Evolutionary conservation across 1,284 basidiomycete species (phyloP), one percentile per base, ranked within the genome.

Genomic region (Heterobasidion parviporum): DNA sequence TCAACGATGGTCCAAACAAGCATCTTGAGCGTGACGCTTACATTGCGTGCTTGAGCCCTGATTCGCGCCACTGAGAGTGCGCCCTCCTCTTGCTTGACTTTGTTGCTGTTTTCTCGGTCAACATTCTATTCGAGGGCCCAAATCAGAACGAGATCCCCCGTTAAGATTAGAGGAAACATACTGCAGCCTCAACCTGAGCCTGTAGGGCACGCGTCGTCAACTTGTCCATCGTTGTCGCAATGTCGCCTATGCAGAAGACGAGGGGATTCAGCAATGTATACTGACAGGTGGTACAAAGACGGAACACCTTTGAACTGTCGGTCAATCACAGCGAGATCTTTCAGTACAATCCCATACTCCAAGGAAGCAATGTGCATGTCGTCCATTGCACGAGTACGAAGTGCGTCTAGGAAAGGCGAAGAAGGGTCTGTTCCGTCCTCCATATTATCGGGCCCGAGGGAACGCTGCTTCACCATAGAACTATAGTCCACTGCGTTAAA

Each of bases 61-160:
- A 91, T 87, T 52, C 79, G 81, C 33, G 88, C 81, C 14, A 91
- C 89, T 6, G 83, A 73, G 44, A 90, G 76, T 14, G 84, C 76
- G 63, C 88, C 88, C 68, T 91, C 82, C 65, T 91, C 87, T 63
- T 88, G 84, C 69, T 89, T 90, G 62, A 89, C 84, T 67, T 86
- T 86, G 72, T 91, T 91, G 71, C 83, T 86, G 65, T 91, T 91
- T 68, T 91, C 89, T 56, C 88, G 70, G 68, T 91, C 89, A 53
- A 90, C 88, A 61, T 91, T 90, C 81, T 86, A 12, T 5, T 26
- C 4, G 16, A 7, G 48, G 8, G 5, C 16, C 43, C 43, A 33
- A 53, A 43, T 12, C 10, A n/a, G 41, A 14, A 44, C 16, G 41
- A 44, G 41, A 44, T 14, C 12, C 6, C 16, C 5, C 1, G 4